These are phyloP conservation scores for Solanum chacoense DNA, from an alignment of 305 asterid species.

Conservation along the genomic window DNA sequence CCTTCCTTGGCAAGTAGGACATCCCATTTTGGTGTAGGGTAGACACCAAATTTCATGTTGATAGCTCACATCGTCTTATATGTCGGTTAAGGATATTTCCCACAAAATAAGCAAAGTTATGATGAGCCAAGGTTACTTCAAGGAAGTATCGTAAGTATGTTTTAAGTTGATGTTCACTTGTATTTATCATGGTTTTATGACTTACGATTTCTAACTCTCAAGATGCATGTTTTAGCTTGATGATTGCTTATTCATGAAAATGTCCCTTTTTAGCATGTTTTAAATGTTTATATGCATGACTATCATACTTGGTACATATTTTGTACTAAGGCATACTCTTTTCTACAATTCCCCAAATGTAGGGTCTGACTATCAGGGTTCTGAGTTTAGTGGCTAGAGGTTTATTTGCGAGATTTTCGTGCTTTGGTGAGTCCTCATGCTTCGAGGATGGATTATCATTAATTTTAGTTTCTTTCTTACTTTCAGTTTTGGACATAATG, in stretches of 20 bases:
- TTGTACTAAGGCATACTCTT: background rate
- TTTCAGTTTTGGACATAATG: background rate
- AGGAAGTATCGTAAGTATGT: background rate
- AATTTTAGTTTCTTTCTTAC: too few relatives aligned
- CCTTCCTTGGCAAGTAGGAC: background rate
- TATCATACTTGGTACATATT: too few relatives aligned
- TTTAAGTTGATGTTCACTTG: too few relatives aligned
- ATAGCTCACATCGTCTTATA: background rate
- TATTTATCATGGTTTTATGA: too few relatives aligned
- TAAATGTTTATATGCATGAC: too few relatives aligned
- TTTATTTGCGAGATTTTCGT: background rate
- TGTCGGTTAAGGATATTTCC: background rate
- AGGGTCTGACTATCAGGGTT: background rate
- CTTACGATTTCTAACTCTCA: too few relatives aligned
- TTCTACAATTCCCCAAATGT: background rate
- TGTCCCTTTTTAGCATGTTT: too few relatives aligned
- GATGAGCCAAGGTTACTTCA: background rate
- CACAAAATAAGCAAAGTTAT: background rate
- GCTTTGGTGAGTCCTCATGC: background rate
- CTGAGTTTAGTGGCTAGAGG: background rate
- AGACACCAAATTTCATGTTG: background rate
- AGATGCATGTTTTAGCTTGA: too few relatives aligned
- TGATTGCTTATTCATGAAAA: too few relatives aligned
- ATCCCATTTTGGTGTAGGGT: background rate
- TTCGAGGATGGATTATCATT: background rate